Conservation (phyloP, 2,329 filamentous ascomycete genomes). For the Neospermospora avenae region DNA sequence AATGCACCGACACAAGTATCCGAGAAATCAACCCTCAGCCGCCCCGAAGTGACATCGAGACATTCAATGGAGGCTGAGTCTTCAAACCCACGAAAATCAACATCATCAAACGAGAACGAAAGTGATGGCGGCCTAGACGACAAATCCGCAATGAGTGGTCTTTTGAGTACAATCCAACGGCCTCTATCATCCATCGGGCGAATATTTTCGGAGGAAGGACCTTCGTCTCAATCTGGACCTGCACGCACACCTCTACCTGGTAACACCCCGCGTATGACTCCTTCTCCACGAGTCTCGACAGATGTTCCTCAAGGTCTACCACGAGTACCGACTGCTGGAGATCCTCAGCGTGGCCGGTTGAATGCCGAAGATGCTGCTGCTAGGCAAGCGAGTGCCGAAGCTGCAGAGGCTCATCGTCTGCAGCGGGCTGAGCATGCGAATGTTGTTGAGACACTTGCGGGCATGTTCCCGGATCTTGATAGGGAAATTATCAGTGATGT, state of each 20-base stretch:
- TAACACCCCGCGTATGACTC: constrained; percentile 38
- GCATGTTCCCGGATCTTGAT: constrained; percentile 97
- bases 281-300: constrained; percentile 29
- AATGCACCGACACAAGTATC: constrained; percentile 36
- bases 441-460: constrained; percentile 87
- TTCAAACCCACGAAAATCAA: constrained; percentile 53
- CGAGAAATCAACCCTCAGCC: constrained; percentile 47
- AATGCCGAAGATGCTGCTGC: constrained; percentile 86
- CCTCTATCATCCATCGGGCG: constrained; percentile 89
- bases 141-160: constrained; percentile 74
- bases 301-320: constrained; percentile 27
- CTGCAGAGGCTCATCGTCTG: constrained; percentile 80
- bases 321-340: constrained; percentile 21
- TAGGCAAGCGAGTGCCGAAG: constrained; percentile 84
- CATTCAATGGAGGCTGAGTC: constrained; percentile 59
- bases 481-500: constrained; percentile 95
- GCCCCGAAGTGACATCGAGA: constrained; percentile 55
- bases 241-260: constrained; percentile 45
- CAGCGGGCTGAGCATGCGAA: constrained; percentile 82
- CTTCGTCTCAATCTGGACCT: constrained; percentile 34
- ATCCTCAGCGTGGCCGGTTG: constrained; percentile 37
- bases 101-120: constrained; percentile 51
- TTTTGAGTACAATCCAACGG: constrained; percentile 86
- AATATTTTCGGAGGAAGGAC: constrained; percentile 76
- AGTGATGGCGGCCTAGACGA: constrained; percentile 58